Conservation (phyloP, 2,329 filamentous ascomycete genomes). For the Aspergillus cejpii region DNA sequence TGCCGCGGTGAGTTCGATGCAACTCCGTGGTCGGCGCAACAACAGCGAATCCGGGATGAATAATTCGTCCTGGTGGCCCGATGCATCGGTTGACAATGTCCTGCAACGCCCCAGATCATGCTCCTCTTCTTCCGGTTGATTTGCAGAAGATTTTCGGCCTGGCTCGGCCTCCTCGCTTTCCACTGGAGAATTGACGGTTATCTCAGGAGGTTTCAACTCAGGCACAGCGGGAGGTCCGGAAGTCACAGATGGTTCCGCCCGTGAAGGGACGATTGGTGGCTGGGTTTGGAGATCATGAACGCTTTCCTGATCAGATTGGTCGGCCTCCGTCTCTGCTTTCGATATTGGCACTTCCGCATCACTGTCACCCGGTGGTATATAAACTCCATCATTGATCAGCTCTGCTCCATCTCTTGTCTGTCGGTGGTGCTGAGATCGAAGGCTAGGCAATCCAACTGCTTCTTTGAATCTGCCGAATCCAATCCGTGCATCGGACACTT, state of each 20-base stretch:
- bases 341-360: constrained; percentile 20
- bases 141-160: constrained; percentile 12
- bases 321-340: constrained; percentile 13
- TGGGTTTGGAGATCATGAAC: constrained; percentile 16
- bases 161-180: constrained; percentile 15
- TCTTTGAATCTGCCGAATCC: constrained; percentile 82
- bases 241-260: constrained; percentile 5
- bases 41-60: constrained; percentile 25
- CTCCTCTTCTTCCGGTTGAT: constrained; percentile 22
- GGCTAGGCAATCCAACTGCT: constrained; percentile 55
- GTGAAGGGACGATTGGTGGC: constrained; percentile 12
- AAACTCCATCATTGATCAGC: constrained; percentile 25
- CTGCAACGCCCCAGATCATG: constrained; percentile 26
- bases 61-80: constrained; percentile 24
- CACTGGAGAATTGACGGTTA: constrained; percentile 27
- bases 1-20: constrained; percentile 22
- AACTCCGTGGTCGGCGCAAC: constrained; percentile 37
- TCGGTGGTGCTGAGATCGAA: constrained; percentile 39
- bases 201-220: constrained; percentile 26
- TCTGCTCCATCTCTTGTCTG: constrained; percentile 32
- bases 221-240: constrained; percentile 11
- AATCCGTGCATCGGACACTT: constrained; percentile 72
- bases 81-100: constrained; percentile 26
- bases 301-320: constrained; percentile 14
- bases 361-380: constrained; percentile 25